Conservation (phyloP, 305 asterid genomes). For the Plantago coronopus region DNA sequence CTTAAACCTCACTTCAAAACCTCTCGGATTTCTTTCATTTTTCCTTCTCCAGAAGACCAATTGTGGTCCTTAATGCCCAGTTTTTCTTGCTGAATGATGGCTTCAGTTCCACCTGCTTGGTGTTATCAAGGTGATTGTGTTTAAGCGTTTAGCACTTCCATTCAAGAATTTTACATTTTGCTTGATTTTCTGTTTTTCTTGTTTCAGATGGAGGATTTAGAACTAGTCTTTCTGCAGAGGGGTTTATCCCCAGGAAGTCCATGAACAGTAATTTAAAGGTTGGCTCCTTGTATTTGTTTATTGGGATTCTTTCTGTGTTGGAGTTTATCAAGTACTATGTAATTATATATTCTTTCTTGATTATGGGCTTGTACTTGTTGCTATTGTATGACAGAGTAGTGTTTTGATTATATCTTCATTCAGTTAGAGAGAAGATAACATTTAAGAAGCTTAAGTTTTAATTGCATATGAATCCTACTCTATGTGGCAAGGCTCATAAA, state of each 20-base stretch:
- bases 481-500: no score
- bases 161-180: background rate
- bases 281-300: background rate
- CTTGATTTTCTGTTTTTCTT: background rate
- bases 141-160: background rate
- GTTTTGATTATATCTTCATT: no score
- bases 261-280: conserved; percentile 37
- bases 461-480: no score
- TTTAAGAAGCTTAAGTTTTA: no score
- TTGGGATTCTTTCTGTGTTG: background rate
- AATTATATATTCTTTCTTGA: no score
- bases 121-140: conserved; percentile 35
- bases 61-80: background rate
- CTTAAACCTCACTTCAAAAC: background rate
- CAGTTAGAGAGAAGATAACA: no score
- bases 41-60: conserved; percentile 1
- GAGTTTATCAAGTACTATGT: no score
- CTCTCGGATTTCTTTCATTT: background rate
- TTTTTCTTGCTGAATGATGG: conserved; percentile 21
- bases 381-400: no score
- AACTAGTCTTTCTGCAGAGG: conserved; percentile 33
- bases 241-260: conserved; percentile 28
- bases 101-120: conserved; percentile 40
- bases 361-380: no score
- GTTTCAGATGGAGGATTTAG: conserved; percentile 48